Conservation (phyloP, 2,329 filamentous ascomycete species). For the Xylariales sp. region DNA sequence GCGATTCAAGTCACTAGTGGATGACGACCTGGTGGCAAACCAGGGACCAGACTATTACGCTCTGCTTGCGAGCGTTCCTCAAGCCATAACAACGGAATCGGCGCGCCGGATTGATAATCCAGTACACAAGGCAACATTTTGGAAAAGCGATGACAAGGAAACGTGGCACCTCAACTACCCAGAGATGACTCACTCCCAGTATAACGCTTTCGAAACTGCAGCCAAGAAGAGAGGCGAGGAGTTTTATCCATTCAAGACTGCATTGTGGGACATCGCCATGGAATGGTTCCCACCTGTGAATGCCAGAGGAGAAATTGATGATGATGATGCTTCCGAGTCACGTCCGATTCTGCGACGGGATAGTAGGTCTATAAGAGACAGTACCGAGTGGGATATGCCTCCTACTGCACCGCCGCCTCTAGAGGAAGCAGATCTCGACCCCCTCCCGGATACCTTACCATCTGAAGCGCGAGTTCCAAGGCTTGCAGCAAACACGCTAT, state of each 20-base stretch:
- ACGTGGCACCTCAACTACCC: slow-evolving; percentile 62
- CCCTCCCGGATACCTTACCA: slow-evolving; percentile 31
- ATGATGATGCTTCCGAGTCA: slow-evolving; percentile 12
- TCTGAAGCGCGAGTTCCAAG: slow-evolving; percentile 22
- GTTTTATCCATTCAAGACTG: slow-evolving; percentile 47
- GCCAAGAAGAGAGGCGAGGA: slow-evolving; percentile 45
- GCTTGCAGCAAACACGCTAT: slow-evolving; percentile 5
- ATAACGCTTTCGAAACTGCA: slow-evolving; percentile 49
- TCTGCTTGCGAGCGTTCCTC: slow-evolving; percentile 45
- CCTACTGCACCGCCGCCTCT: slow-evolving; percentile 14
- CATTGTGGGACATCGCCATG: slow-evolving; percentile 54
- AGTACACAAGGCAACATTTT: slow-evolving; percentile 53
- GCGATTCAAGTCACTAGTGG: slow-evolving; percentile 47
- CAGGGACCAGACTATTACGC: slow-evolving; percentile 32
- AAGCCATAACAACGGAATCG: slow-evolving; percentile 42
- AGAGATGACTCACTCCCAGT: slow-evolving; percentile 58
- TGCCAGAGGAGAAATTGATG: slow-evolving; percentile 7
- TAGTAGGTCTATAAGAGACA: slow-evolving; percentile 18
- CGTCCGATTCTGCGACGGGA: slow-evolving; percentile 19
- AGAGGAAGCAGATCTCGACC: slow-evolving; percentile 19
- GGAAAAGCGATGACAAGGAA: slow-evolving; percentile 46
- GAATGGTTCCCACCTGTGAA: slow-evolving; percentile 49
- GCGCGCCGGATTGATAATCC: slow-evolving; percentile 55
- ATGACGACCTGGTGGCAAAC: slow-evolving; percentile 30
- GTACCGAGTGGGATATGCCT: slow-evolving; percentile 19